Evolutionary conservation across 108 stramenopile genomes (phyloP).

Genomic region (Hondaea fermentalgiana): DNA sequence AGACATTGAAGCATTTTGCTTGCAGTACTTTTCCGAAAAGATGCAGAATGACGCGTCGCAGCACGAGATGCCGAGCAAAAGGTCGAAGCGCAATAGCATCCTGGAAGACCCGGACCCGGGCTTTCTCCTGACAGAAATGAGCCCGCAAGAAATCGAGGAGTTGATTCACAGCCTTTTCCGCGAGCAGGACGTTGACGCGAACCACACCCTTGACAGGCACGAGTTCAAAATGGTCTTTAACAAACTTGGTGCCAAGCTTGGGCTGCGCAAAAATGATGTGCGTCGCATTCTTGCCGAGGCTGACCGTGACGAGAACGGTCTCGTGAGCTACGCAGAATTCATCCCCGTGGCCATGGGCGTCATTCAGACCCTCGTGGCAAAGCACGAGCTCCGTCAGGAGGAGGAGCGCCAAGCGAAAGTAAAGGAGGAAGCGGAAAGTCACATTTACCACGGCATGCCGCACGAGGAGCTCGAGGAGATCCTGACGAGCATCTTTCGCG

Average conservation of each 20-base stretch:
- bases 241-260: not conserved
- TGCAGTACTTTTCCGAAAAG: not conserved
- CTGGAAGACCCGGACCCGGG: not conserved
- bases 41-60: not conserved
- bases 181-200: not conserved
- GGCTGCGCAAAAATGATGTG: not conserved
- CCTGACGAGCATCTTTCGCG: not conserved
- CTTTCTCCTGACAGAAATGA: not conserved
- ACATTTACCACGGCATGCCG: slow-evolving; percentile 16
- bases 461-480: slow-evolving; percentile 14
- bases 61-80: not conserved
- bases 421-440: not conserved
- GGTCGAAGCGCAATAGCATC: not conserved
- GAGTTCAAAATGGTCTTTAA: slow-evolving; percentile 15
- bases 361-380: not conserved
- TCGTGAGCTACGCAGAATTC: not conserved
- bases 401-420: not conserved
- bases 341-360: not conserved
- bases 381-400: not conserved
- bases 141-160: slow-evolving; percentile 6
- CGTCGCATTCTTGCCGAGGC: slow-evolving; percentile 11
- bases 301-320: not conserved
- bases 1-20: not conserved
- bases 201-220: not conserved
- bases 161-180: not conserved